Evolutionary conservation across 2,329 filamentous ascomycete genomes (phyloP).

Genomic region (Aureobasidium sp.): DNA sequence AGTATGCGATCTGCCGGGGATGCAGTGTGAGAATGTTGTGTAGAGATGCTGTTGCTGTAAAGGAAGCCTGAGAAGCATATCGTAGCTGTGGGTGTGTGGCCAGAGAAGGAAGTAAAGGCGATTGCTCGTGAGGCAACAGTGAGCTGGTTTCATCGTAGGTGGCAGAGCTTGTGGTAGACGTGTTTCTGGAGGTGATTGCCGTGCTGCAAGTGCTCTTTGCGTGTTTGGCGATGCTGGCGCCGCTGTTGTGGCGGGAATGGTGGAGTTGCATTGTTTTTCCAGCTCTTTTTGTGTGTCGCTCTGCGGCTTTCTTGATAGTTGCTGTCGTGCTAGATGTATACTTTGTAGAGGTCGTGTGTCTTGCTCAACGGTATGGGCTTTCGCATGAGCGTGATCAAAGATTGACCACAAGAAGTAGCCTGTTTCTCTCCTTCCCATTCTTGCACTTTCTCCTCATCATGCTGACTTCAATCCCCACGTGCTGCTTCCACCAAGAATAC

Average conservation of each 20-base stretch:
- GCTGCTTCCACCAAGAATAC: background rate
- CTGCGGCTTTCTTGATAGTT: background rate
- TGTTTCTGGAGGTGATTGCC: background rate
- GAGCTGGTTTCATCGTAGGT: background rate
- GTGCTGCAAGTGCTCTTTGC: background rate
- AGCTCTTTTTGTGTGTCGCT: background rate
- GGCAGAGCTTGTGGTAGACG: background rate
- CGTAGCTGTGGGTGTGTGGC: background rate
- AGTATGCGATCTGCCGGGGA: background rate
- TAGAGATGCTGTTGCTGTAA: background rate
- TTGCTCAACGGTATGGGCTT: too few species aligned
- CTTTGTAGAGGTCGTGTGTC: too few species aligned
- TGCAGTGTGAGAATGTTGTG: background rate
- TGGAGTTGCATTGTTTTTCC: background rate
- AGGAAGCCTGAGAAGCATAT: background rate
- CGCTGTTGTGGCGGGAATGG: background rate
- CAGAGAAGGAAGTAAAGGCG: background rate
- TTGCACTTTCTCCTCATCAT: background rate
- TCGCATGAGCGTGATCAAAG: too few species aligned
- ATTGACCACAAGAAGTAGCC: background rate
- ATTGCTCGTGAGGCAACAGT: background rate
- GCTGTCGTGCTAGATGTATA: background rate
- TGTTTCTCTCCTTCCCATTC: background rate
- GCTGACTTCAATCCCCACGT: background rate
- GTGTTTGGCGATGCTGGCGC: background rate